phyloP scores from a whole-genome alignment of 2,329 filamentous ascomycete species.

The Albophoma yamanashiensis region DNA sequence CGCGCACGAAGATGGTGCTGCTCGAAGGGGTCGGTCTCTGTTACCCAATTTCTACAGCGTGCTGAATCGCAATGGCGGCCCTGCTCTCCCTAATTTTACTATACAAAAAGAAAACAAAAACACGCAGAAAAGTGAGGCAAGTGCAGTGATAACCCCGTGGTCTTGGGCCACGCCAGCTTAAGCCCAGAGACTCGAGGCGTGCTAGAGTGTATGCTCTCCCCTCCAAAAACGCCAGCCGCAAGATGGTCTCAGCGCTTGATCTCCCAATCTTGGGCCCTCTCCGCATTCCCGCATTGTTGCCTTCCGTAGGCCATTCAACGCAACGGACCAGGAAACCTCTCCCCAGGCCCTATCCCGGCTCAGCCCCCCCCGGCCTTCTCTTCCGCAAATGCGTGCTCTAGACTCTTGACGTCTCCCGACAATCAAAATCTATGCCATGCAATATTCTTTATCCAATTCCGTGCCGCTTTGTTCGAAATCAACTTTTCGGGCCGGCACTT shows the following conservation, averaged over 20 bases:
- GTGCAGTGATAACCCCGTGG: background rate
- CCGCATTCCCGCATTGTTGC: background rate
- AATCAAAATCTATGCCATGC: background rate
- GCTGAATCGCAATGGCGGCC: background rate
- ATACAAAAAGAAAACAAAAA: background rate
- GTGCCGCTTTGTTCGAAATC: background rate
- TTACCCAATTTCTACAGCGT: background rate
- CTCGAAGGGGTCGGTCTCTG: background rate
- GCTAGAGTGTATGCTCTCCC: background rate
- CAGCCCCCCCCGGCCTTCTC: background rate
- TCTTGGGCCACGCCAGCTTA: background rate
- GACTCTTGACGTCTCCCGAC: background rate
- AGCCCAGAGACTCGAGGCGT: background rate
- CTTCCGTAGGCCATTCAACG: background rate
- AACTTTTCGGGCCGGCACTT: background rate
- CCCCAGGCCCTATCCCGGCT: background rate
- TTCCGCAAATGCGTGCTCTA: background rate
- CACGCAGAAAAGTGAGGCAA: background rate
- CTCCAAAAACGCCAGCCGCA: conserved; percentile 3
- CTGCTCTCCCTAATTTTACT: background rate
- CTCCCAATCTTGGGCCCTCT: conserved; percentile 2
- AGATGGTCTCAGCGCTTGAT: conserved; percentile 9
- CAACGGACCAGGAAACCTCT: background rate
- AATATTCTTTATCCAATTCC: background rate
- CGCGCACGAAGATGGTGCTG: conserved; percentile 17